Evolutionary conservation across 441 rosid genomes (phyloP), one percentile per base, ranked within the genome.

Genomic region (Euphorbia neoarborescens): DNA sequence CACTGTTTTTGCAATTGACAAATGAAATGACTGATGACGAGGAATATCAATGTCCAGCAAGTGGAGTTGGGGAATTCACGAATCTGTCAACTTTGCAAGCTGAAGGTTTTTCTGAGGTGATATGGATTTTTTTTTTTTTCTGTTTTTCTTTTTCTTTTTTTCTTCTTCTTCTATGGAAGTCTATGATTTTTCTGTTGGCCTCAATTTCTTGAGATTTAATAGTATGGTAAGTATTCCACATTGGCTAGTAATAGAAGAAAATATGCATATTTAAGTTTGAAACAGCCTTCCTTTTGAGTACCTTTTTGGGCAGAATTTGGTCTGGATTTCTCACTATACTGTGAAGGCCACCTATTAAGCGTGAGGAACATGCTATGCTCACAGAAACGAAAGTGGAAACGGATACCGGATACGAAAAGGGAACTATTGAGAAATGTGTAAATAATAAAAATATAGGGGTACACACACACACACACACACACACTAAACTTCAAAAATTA

Each of bases 21-120:
- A 40, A 42, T 69, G 82, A 81, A 72, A 69, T 84, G 86, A 66
- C 65, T 61, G 80, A 74, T 58, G 80, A 70, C 20, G 80, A 79
- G 40, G 83, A 73, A 67, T 28, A 74, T 46, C 66, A 75, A 77
- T 59, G 57, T 61, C 34, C 68, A 73, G 46, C 73, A 56, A 58
- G 65, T 42, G 74, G 68, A 20, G 42, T 70, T 77, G 81, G 77
- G 71, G 76, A 80, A 11, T 71, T 70, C 44, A 74, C 78, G 58
- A 71, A 70, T 67, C 57, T 65, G 66, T 61, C 71, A 15, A 70
- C 75, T 54, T 50, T 62, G 64, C 76, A 74, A 56, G 66, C 58
- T 46, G 83, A 82, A 73, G 82, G 80, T 69, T 80, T 76, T 54
- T 82, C 82, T 22, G 81, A 81, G 81, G 88, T 77, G 51, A 27